These are phyloP conservation scores for Oryza punctata DNA, from an alignment of 176 grass and related monocot genomes.

Conservation along the genomic window DNA sequence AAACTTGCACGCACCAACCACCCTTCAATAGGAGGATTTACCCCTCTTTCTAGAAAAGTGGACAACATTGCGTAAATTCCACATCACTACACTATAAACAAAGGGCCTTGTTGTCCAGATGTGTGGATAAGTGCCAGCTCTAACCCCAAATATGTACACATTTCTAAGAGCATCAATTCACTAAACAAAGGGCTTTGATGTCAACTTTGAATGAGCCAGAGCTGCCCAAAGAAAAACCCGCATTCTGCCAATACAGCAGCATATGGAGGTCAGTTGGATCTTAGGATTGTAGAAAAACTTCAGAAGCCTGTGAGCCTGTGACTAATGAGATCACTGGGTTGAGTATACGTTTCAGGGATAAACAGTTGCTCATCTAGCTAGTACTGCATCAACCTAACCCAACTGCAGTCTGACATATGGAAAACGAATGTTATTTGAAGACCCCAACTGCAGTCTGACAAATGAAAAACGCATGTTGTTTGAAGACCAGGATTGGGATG, in stretches of 20 bases:
- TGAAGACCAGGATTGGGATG: neutral
- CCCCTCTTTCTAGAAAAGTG: slow-evolving; percentile 28
- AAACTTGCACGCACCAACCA: slow-evolving; percentile 15
- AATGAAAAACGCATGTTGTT: slow-evolving; percentile 11
- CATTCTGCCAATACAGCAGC: neutral
- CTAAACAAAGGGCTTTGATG: neutral
- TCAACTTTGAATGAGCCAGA: neutral
- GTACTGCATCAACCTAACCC: neutral
- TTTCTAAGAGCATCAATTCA: slow-evolving; percentile 24
- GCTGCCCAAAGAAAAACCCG: neutral
- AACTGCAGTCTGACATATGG: slow-evolving; percentile 25
- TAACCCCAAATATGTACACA: neutral
- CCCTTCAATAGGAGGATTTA: neutral
- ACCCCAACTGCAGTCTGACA: no score
- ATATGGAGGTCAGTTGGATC: neutral
- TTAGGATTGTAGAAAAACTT: neutral
- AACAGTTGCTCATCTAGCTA: neutral
- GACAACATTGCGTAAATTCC: slow-evolving; percentile 24
- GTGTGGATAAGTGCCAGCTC: neutral
- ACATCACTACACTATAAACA: slow-evolving; percentile 20
- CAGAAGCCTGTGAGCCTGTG: neutral
- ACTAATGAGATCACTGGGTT: neutral
- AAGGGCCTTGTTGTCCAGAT: neutral
- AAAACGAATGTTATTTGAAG: slow-evolving; percentile 11
- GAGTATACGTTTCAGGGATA: neutral